Evolutionary conservation across 352 stramenopile species (phyloP).

Genomic region (Globisporangium cylindrosporum): DNA sequence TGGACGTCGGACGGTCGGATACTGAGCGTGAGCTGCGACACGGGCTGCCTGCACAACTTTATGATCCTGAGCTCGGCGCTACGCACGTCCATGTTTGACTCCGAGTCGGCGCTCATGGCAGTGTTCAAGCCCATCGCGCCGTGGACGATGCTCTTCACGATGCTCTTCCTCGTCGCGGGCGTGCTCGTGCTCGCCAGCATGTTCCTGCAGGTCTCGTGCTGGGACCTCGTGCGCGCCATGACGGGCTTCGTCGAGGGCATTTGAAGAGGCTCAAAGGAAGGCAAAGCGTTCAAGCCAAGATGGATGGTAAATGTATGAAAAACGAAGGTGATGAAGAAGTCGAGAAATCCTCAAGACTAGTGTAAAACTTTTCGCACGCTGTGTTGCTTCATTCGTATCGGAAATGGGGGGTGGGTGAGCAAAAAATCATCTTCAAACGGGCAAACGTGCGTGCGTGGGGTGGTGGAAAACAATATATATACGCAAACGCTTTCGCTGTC

Average conservation of each 20-base stretch:
- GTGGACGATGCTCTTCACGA: constrained; percentile 59
- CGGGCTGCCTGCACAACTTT: constrained; percentile 90
- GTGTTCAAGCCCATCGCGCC: constrained; percentile 62
- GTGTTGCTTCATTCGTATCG: neutral
- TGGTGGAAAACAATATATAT: constrained; percentile 10
- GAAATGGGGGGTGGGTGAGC: neutral
- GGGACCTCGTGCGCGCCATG: constrained; percentile 62
- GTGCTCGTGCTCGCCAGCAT: constrained; percentile 49
- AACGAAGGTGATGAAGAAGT: neutral
- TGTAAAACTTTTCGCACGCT: neutral
- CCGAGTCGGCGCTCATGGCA: constrained; percentile 53
- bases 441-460: neutral
- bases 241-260: constrained; percentile 55
- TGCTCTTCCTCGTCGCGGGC: constrained; percentile 43
- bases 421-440: neutral
- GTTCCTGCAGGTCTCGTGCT: constrained; percentile 43
- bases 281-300: neutral
- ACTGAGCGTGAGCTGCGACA: constrained; percentile 81
- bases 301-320: neutral
- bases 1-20: constrained; percentile 91
- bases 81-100: constrained; percentile 52
- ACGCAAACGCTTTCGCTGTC: constrained; percentile 1
- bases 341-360: neutral
- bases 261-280: constrained; percentile 2
- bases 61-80: constrained; percentile 74